Base-by-base conservation (phyloP, 768 basidiomycete genomes). In the Cantharellus anzutake region DNA sequence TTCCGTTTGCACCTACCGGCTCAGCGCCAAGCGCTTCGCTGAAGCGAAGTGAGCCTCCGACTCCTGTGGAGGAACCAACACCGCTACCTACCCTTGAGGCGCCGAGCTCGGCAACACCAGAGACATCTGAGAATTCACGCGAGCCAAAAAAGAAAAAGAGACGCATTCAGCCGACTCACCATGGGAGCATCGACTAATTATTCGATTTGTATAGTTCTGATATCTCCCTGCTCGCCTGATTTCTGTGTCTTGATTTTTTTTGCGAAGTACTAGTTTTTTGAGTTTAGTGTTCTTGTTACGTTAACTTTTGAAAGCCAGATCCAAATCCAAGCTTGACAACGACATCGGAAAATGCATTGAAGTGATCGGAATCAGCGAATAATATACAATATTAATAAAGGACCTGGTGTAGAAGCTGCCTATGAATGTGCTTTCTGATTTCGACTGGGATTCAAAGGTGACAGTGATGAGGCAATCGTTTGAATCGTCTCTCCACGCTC, bases 91-190 rank as follows among this genome's bases (percentile, higher is more conserved):
- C 20, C 20, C 20, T 29, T 29, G 20, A 29, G 20, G 59, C 59
- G 7, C 67, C 72, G 61, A 52, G 59, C 60, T 34, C 41, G 52
- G 37, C 57, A n/a, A 3, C 56, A 56, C 34, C 42, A 38, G 42
- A 38, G 56, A 57, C 38, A 14, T 16, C 39, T 41, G 42, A 42
- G 5, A 42, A 42, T 16, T 16, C 38, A 5, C 1, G 57, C 55
- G 82, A 80, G 61, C 87, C 84, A 2, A 83, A 84, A 3, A 91
- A 86, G 77, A 90, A 91, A 71, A 90, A 87, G 70, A 76, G 87
- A 60, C 76, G 87, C 34, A 80, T 88, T n/a, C 84, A 79, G 41
- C 73, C 89, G 65, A 61, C 51, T 42, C 65, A 66, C 60, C 64
- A 63, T 35, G 56, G 56, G 11, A 37, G 35, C 35, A 55, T 55